phyloP scores from a whole-genome alignment of 805 yeast species.

The Metschnikowia similis region DNA sequence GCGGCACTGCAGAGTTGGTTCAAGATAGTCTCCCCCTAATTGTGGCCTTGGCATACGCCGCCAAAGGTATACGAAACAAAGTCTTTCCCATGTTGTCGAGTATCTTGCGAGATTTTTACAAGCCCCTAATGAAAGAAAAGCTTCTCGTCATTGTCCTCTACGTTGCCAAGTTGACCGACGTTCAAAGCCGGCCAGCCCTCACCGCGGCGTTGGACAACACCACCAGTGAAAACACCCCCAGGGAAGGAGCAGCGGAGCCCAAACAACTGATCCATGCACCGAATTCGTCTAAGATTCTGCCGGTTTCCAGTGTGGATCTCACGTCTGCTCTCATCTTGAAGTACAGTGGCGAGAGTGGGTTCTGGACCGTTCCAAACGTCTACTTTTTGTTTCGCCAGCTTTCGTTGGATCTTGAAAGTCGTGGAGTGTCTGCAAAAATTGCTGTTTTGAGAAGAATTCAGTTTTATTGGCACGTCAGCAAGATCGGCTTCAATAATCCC shows the following conservation, averaged over 20 bases:
- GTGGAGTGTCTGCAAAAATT: background rate
- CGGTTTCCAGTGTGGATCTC: constrained; percentile 25
- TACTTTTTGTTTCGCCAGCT: constrained; percentile 37
- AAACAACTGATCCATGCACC: background rate
- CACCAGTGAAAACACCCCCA: background rate
- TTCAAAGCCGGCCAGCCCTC: constrained; percentile 23
- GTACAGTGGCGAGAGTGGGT: constrained; percentile 14
- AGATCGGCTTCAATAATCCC: background rate
- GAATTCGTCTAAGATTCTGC: constrained; percentile 15
- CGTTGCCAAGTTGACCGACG: constrained; percentile 38
- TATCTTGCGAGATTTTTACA: constrained; percentile 19
- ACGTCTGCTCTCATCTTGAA: constrained; percentile 21
- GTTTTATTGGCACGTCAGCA: constrained; percentile 7
- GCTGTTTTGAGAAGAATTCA: constrained; percentile 7
- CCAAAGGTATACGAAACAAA: constrained; percentile 33
- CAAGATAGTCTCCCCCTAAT: constrained; percentile 33
- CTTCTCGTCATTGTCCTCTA: constrained; percentile 32
- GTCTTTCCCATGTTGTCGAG: constrained; percentile 19
- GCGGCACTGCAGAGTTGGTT: constrained; percentile 19
- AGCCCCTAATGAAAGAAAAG: constrained; percentile 20
- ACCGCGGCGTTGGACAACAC: background rate
- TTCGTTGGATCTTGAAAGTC: constrained; percentile 1
- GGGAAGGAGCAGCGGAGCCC: background rate
- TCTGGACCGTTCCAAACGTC: constrained; percentile 33
- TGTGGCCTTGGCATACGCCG: constrained; percentile 43